Evolutionary conservation across 768 basidiomycete species (phyloP).

Genomic region (Tylopilus vinaceipallidus): DNA sequence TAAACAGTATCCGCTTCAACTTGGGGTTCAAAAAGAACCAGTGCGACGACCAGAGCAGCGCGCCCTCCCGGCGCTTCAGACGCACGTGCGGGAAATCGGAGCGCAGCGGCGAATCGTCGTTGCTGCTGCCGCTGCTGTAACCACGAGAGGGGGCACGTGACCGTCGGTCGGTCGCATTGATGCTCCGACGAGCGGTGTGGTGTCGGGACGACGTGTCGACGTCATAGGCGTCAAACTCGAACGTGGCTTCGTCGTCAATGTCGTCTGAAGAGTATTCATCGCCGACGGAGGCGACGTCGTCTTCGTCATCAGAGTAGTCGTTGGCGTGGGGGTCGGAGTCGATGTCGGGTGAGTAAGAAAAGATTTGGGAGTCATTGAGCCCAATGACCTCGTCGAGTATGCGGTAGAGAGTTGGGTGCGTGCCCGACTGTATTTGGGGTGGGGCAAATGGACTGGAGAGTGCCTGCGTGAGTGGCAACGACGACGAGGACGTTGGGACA

Average conservation of each 20-base stretch:
- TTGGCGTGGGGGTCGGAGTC: slow-evolving; percentile 93
- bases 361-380: slow-evolving; percentile 91
- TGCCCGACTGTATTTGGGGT: slow-evolving; percentile 73
- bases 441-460: slow-evolving; percentile 65
- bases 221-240: slow-evolving; percentile 82
- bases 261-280: slow-evolving; percentile 71
- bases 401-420: slow-evolving; percentile 85
- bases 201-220: slow-evolving; percentile 42
- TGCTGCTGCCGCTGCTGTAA: slow-evolving; percentile 36
- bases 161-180: slow-evolving; percentile 4
- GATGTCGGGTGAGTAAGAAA: slow-evolving; percentile 88
- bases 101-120: slow-evolving; percentile 29
- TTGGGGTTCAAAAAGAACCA: slow-evolving; percentile 97
- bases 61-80: slow-evolving; percentile 61
- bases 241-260: slow-evolving; percentile 71
- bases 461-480: slow-evolving; percentile 61
- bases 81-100: slow-evolving; percentile 47
- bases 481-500: slow-evolving; percentile 64
- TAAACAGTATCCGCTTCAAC: slow-evolving; percentile 87
- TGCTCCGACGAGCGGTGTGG: slow-evolving; percentile 10
- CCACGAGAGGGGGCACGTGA: slow-evolving; percentile 22
- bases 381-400: slow-evolving; percentile 89
- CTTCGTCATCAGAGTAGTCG: slow-evolving; percentile 77
- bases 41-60: slow-evolving; percentile 92
- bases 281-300: slow-evolving; percentile 61